Evolutionary conservation across 208 protist genomes (phyloP), one percentile per base, ranked within the genome.

Genomic region (Wallacemonas rigidus): DNA sequence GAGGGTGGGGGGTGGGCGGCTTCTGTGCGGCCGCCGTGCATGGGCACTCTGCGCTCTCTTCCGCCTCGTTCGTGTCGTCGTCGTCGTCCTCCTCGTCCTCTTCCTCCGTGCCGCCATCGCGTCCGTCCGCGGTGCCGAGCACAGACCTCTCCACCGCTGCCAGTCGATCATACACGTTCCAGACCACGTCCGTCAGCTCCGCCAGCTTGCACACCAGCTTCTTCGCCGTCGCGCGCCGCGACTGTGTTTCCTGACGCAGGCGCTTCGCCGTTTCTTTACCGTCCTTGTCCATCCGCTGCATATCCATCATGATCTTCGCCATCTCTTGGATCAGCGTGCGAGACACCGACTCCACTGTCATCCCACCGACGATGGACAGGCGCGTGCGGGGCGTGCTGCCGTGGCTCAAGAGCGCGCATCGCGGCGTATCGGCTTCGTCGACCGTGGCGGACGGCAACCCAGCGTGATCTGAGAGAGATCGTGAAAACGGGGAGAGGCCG

Each of bases 291-390:
- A 69, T 44, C 4, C 63, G 63, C 63, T 69, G 60, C 7, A 35
- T 65, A 41, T 65, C 60, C 60, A 65, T 65, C 60, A 65, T 65
- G 38, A 65, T 65, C 43, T 65, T 65, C 11, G 64, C 64, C 50
- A 69, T 55, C 48, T 69, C 64, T 36, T 69, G 64, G n/a, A 58
- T 69, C 17, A 69, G 64, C 17, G 64, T 69, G 50, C 51, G 45
- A 6, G 64, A 69, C 36, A 69, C 64, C 14, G 64, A 36, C 64
- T 69, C 64, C 11, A 69, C 51, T 17, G 64, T 69, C 64, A 69
- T 69, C 48, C 64, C 60, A 14, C 41, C 9, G 36, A 41, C 3
- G 60, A 35, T 50, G 12, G 40, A 45, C n/a, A 45, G 6, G 60
- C 40, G 36, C 60, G 44, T 65, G 60, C 17, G 60, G 9, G 41